Conservation (phyloP, 2,329 filamentous ascomycete genomes). For the Talaromyces sp. region DNA sequence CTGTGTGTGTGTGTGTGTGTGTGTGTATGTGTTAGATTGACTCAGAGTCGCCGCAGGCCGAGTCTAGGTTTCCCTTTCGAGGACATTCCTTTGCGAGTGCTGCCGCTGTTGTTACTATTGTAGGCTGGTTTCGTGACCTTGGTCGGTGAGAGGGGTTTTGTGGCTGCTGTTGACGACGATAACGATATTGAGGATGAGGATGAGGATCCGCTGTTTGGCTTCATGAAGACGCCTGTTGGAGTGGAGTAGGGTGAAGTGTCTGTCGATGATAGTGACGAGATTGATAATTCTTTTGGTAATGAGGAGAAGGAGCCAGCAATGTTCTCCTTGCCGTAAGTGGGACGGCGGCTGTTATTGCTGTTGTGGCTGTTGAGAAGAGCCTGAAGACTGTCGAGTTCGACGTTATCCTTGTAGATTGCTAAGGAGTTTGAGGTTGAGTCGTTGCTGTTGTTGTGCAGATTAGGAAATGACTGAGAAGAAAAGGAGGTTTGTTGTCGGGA, state of each 20-base stretch:
- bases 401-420: constrained; percentile 29
- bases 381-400: constrained; percentile 4
- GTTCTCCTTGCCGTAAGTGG: constrained; percentile 15
- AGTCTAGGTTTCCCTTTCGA: constrained; percentile 32
- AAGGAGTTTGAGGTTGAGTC: constrained; percentile 13
- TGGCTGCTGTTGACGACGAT: constrained; percentile 2
- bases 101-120: neutral
- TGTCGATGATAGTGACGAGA: neutral
- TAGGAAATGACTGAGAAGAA: neutral
- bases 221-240: constrained; percentile 9
- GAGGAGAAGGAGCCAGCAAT: constrained; percentile 1
- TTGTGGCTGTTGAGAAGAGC: constrained; percentile 1
- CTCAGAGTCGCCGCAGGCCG: constrained; percentile 34
- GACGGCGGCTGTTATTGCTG: neutral
- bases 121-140: constrained; percentile 22
- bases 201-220: constrained; percentile 5
- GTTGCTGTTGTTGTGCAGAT: neutral
- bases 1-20: neutral
- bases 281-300: constrained; percentile 4
- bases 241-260: neutral
- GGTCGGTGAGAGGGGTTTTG: constrained; percentile 18
- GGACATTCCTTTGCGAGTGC: constrained; percentile 27
- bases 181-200: constrained; percentile 3
- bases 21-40: neutral
- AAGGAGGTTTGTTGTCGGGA: neutral